Base-by-base conservation (phyloP, 306 rosid species). In the Phaseolus lunatus region DNA sequence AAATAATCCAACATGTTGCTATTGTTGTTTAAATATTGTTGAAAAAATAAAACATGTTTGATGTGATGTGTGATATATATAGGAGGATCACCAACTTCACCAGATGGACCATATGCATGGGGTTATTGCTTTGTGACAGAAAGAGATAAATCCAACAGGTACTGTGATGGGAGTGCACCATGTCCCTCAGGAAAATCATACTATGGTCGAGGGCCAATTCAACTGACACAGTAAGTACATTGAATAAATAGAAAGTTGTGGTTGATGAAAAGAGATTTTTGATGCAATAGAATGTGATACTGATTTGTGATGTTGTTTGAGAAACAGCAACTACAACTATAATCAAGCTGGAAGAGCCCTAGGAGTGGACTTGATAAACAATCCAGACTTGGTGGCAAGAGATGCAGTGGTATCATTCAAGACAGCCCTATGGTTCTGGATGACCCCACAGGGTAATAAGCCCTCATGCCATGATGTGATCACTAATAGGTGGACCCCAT, bases 361-460 rank as follows among this genome's bases (percentile, higher is more conserved):
- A 3, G 44, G 70, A 3, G 48, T 23, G 75, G 83, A 84, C 64
- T 53, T 90, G 59, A 7, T 90, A 20, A 76, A 66, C 84, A 70
- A 84, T 39, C 94, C 94, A 0, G 88, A 86, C 53, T 48, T 64
- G 0, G 91, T 90, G 1, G 89, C 94, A 0, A 68, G 85, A 2
- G 67, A 86, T 63, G 12, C 91, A 0, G 68, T 61, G 7, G 49
- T 83, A 37, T 68, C 94, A 5, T 90, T 90, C 84, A 90, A 83
- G 81, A 76, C 92, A 4, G 92, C 92, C 0, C 5, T 90, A 6
- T 90, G 92, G 94, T 90, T 90, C 18, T 90, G 95, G 90, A 86
- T 88, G 90, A 88, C 89, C 3, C 66, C 92, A 18, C 92, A 88
- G 10, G 82, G 82, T n/a, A 85, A 85, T 5, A 90, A 90, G 80